Percentiles rank a stretch among this genome's conserved stretches.
These are phyloP conservation scores for Phytophthora quininea DNA, from an alignment of 352 stramenopile species.

Conservation along the genomic window DNA sequence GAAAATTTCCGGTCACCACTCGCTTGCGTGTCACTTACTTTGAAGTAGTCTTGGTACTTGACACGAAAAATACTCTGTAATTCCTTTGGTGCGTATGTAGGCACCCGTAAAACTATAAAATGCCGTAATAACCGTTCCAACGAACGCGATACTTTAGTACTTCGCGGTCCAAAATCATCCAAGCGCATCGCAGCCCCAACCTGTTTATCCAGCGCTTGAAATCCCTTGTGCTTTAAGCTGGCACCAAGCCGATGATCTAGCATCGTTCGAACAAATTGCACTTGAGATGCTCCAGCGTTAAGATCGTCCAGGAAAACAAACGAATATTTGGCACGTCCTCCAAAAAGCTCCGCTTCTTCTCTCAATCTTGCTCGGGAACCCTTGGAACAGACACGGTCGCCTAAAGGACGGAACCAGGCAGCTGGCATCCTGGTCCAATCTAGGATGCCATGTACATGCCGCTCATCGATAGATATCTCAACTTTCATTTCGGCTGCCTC, in stretches of 20 bases:
- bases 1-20: slow-evolving; percentile 6
- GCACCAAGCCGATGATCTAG: slow-evolving; percentile 53
- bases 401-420: slow-evolving; percentile 44
- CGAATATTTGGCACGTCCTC: slow-evolving; percentile 22
- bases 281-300: slow-evolving; percentile 18
- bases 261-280: slow-evolving; percentile 55
- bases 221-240: slow-evolving; percentile 32
- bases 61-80: slow-evolving; percentile 55
- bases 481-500: slow-evolving; percentile 46
- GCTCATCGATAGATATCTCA: slow-evolving; percentile 54
- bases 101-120: slow-evolving; percentile 53
- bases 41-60: slow-evolving; percentile 47
- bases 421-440: slow-evolving; percentile 54
- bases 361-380: slow-evolving; percentile 28
- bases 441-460: slow-evolving; percentile 41
- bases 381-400: slow-evolving; percentile 2
- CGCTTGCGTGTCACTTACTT: background rate
- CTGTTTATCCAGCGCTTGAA: slow-evolving; percentile 39
- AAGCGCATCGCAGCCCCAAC: slow-evolving; percentile 49
- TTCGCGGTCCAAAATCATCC: background rate
- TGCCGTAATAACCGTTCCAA: slow-evolving; percentile 49
- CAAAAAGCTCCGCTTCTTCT: slow-evolving; percentile 54
- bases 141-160: background rate
- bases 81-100: slow-evolving; percentile 49
- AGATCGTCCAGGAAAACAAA: slow-evolving; percentile 73